Percentiles rank a stretch among this genome's conserved stretches.
Conservation (phyloP, 2,329 filamentous ascomycete species). For the Hypoxylon sp. region DNA sequence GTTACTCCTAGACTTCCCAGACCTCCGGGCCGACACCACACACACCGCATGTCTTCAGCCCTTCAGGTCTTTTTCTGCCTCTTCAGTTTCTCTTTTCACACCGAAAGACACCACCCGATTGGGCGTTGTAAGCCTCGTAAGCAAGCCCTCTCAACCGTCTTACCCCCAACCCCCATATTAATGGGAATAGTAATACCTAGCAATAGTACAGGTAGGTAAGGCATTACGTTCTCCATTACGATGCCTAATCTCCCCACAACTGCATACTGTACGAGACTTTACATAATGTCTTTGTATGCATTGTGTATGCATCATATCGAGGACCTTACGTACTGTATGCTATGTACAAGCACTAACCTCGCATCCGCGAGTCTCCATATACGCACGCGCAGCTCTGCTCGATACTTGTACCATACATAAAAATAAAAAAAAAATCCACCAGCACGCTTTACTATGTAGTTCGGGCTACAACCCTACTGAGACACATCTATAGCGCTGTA, state of each 20-base stretch:
- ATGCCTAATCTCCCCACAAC: conserved; percentile 7
- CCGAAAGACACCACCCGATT: conserved; percentile 40
- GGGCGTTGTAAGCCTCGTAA: conserved; percentile 39
- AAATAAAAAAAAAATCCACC: conserved; percentile 34
- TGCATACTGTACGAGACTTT: conserved; percentile 9
- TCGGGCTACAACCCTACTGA: neutral
- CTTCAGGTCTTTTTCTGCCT: conserved; percentile 15
- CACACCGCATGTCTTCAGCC: conserved; percentile 43
- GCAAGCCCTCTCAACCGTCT: conserved; percentile 4
- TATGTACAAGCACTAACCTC: conserved; percentile 20
- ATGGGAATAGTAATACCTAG: neutral
- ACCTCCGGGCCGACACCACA: conserved; percentile 36
- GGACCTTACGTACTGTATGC: conserved; percentile 6
- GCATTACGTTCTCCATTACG: conserved; percentile 5
- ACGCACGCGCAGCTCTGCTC: neutral
- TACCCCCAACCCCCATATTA: conserved; percentile 11
- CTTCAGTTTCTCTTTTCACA: conserved; percentile 16
- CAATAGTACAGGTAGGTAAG: neutral
- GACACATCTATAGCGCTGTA: conserved; percentile 5
- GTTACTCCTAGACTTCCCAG: conserved; percentile 24
- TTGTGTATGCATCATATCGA: conserved; percentile 1
- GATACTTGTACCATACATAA: conserved; percentile 9
- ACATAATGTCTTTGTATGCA: neutral
- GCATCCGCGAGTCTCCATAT: conserved; percentile 9
- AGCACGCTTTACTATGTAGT: conserved; percentile 1